Evolutionary conservation across 2,329 filamentous ascomycete species (phyloP), one percentile per base, ranked within the genome.

Genomic region (Cercospora sesami): DNA sequence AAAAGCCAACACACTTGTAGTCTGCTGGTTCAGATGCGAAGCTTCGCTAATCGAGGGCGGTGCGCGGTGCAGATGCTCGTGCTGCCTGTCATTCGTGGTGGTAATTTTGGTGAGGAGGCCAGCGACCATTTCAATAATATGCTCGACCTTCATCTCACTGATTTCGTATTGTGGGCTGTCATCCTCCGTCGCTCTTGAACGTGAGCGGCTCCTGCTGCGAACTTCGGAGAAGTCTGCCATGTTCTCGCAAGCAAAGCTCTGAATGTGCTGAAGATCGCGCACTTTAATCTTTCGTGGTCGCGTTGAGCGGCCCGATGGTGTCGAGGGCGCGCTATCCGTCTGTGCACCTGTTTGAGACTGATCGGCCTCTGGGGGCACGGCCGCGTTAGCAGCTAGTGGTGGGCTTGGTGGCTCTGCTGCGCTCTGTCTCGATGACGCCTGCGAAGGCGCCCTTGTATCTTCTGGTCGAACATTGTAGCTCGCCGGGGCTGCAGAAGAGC

Each of bases 41-140:
- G 86, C 82, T 57, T 84, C 85, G 71, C 87, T 88, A 5, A 87
- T 82, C 8, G 87, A 83, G 4, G 88, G 86, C 68, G 91, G 87
- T 68, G 89, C 86, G 65, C 93, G 88, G 80, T 97, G 93, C 72
- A 97, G 81, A 71, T 94, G 91, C 78, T 97, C 93, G 80, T 98
- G 94, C 78, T 98, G 94, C 62, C 90, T 83, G 78, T 99, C 95
- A 78, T 99, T 99, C 66, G 94, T 97, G 3, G 92, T 93, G 5
- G 95, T 98, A 75, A 99, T 99, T 80, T 98, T 98, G 66, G 94
- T 97, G 70, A 99, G 84, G 26, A 99, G 86, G 6, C 94, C 95
- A 4, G 95, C 95, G 4, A 99, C 95, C 95, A 99, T 98, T 80
- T 98, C 94, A 78, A 99, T 99, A 73, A 99, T 92, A 77, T 99